Evolutionary conservation across 1,284 basidiomycete genomes (phyloP).

Genomic region (Cryptococcus floricola): DNA sequence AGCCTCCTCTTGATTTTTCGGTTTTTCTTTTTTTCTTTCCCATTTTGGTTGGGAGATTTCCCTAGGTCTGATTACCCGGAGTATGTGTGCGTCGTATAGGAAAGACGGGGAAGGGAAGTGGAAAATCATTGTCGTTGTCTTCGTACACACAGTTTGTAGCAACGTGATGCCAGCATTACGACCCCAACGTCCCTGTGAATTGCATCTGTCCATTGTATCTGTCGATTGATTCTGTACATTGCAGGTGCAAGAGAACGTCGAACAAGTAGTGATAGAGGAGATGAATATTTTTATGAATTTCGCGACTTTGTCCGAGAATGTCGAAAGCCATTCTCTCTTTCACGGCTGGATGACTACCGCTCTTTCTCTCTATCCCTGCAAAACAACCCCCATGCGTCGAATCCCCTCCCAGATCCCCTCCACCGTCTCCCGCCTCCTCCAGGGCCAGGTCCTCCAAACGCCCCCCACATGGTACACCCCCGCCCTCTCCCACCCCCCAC

Average conservation of each 20-base stretch:
- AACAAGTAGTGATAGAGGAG: not conserved
- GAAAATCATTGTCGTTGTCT: not conserved
- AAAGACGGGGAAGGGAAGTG: not conserved
- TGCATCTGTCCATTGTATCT: no score
- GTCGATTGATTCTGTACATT: no score
- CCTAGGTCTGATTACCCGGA: not conserved
- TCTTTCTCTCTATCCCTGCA: not conserved
- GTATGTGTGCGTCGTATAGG: not conserved
- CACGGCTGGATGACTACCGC: not conserved
- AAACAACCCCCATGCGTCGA: conserved; percentile 61
- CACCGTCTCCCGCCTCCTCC: conserved; percentile 77
- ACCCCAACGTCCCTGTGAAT: not conserved
- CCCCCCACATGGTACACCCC: conserved; percentile 84
- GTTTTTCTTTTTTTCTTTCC: not conserved
- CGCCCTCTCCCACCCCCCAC: conserved; percentile 78
- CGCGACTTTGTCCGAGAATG: not conserved
- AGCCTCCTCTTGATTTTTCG: not conserved
- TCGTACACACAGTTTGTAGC: conserved; percentile 1
- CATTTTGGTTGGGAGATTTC: conserved; percentile 1
- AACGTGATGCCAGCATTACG: conserved; percentile 4
- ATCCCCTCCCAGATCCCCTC: conserved; percentile 85
- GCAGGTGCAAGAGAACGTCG: not conserved
- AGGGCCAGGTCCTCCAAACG: conserved; percentile 60
- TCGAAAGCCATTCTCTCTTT: not conserved
- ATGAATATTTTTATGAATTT: not conserved